These are phyloP conservation scores for Dacryopinax primogenitus DNA, from an alignment of 768 basidiomycete species.

Conservation along the genomic window DNA sequence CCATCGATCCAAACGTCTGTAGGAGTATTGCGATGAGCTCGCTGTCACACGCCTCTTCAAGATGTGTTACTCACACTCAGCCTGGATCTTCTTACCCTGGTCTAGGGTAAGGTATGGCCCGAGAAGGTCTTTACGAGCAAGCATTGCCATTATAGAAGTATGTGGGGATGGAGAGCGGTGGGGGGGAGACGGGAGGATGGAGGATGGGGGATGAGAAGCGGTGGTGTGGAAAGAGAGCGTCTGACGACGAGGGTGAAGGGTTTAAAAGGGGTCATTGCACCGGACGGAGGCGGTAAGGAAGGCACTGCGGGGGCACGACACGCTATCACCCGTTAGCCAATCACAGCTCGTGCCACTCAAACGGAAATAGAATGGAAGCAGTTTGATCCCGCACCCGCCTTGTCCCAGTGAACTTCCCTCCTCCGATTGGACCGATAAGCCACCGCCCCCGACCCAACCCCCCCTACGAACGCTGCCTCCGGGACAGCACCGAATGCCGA, in stretches of 20 bases:
- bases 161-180: background rate
- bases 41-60: background rate
- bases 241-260: conserved; percentile 11
- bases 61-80: conserved; percentile 54
- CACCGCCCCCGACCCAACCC: background rate
- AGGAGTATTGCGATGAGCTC: conserved; percentile 13
- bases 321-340: background rate
- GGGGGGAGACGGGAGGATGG: conserved; percentile 9
- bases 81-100: conserved; percentile 88
- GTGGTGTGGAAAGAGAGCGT: conserved; percentile 14
- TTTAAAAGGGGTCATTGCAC: background rate
- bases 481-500: background rate
- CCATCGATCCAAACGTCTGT: conserved; percentile 98
- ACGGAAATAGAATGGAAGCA: background rate
- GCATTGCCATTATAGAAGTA: conserved; percentile 23
- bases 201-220: conserved; percentile 10
- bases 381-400: background rate
- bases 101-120: conserved; percentile 76
- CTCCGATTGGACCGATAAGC: conserved; percentile 9
- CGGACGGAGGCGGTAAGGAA: background rate
- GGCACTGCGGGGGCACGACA: conserved; percentile 9
- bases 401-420: background rate
- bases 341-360: background rate
- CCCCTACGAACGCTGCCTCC: background rate
- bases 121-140: conserved; percentile 72